Percentiles rank a stretch among this genome's conserved stretches.
Conservation (phyloP, 2,329 filamentous ascomycete genomes). For the Monilinia polystroma region DNA sequence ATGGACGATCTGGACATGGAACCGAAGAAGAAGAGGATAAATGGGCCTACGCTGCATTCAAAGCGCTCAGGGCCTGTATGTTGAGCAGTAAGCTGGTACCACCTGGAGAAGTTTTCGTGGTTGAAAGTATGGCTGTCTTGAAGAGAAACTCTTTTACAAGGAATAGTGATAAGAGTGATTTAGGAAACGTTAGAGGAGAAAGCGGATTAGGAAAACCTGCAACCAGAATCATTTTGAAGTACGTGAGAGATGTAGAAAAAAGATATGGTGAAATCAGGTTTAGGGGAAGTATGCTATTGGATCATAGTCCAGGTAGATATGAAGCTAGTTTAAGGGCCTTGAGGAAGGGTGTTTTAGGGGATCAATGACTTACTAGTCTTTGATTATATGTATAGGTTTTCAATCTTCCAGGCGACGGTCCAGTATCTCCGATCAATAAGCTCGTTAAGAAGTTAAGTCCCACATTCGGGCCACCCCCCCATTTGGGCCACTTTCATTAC, state of each 20-base stretch:
- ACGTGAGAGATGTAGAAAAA: conserved; percentile 68
- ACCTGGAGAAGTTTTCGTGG: conserved; percentile 72
- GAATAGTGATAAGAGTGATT: not conserved
- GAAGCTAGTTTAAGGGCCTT: conserved; percentile 67
- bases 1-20: conserved; percentile 47
- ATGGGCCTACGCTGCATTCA: conserved; percentile 68
- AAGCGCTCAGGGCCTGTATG: conserved; percentile 66
- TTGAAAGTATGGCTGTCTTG: conserved; percentile 67
- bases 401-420: too few species aligned
- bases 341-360: conserved; percentile 43
- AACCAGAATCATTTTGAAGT: conserved; percentile 66
- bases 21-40: conserved; percentile 55
- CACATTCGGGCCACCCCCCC: too few species aligned
- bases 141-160: conserved; percentile 62
- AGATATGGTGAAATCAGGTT: conserved; percentile 70
- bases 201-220: conserved; percentile 59
- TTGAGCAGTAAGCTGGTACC: conserved; percentile 68
- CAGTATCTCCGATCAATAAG: too few species aligned
- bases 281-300: conserved; percentile 69
- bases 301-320: conserved; percentile 74
- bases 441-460: too few species aligned
- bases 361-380: not conserved
- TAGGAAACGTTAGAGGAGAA: conserved; percentile 9
- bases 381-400: too few species aligned
- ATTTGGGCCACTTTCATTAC: too few species aligned